Conservation (phyloP, 176 grass and related monocot species). For the sorghum (Sorghum bicolor) region Sorghum_bicolor_NCBIv3 NC_012879.2:7871001-7871500, state of each 20-base stretch:
- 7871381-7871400: slow-evolving; percentile 5
- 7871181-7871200: not conserved
- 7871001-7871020: slow-evolving; percentile 93
- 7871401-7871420: not conserved
- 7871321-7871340: not conserved
- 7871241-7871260: too few species aligned
- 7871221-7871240: too few species aligned
- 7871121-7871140: not conserved
- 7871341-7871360: not conserved
- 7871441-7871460: not conserved
- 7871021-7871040: slow-evolving; percentile 94
- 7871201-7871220: not conserved
- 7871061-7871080: not conserved
- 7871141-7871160: not conserved
- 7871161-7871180: not conserved
- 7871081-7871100: not conserved
- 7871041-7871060: slow-evolving; percentile 31
- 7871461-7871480: not conserved
- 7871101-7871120: not conserved
- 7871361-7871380: not conserved
- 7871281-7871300: not conserved
- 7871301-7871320: not conserved
- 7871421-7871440: not conserved
- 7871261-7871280: too few species aligned
- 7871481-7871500: not conserved